Evolutionary conservation across 1,284 basidiomycete genomes (phyloP).

Genomic region (Naganishia sp.): DNA sequence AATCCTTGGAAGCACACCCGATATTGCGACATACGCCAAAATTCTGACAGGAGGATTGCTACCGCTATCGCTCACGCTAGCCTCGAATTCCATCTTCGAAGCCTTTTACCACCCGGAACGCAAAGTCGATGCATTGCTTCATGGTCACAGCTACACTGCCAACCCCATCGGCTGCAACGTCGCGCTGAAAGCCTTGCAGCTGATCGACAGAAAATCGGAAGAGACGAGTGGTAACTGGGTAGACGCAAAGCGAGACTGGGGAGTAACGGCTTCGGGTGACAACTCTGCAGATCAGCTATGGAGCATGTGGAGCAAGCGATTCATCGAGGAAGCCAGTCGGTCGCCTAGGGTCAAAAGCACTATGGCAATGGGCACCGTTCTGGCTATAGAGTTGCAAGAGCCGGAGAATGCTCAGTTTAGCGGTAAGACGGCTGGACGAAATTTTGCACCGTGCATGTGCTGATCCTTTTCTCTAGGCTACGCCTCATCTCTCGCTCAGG

Average conservation of each 20-base stretch:
- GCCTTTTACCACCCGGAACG: constrained; percentile 69
- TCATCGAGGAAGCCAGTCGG: constrained; percentile 67
- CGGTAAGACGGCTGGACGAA: constrained; percentile 13
- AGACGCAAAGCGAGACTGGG: constrained; percentile 60
- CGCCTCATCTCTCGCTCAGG: constrained; percentile 69
- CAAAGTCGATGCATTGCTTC: constrained; percentile 83
- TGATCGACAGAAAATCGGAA: constrained; percentile 61
- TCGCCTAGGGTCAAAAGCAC: constrained; percentile 65
- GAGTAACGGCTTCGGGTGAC: constrained; percentile 31
- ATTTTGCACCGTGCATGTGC: no score
- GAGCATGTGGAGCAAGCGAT: constrained; percentile 84
- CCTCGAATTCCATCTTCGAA: constrained; percentile 74
- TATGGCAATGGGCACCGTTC: constrained; percentile 86
- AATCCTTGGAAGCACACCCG: constrained; percentile 71
- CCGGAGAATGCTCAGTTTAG: constrained; percentile 52
- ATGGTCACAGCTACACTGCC: constrained; percentile 94
- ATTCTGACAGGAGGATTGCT: constrained; percentile 90
- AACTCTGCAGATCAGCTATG: constrained; percentile 58
- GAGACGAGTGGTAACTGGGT: constrained; percentile 60
- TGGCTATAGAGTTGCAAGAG: constrained; percentile 76
- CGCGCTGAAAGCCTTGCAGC: constrained; percentile 73
- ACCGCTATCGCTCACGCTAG: constrained; percentile 82
- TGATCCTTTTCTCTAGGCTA: constrained; percentile 60
- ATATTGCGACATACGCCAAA: constrained; percentile 91
- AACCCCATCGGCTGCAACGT: constrained; percentile 90